Evolutionary conservation across 176 grass and related monocot genomes (phyloP).

Genomic region (Melocanna baccifera): DNA sequence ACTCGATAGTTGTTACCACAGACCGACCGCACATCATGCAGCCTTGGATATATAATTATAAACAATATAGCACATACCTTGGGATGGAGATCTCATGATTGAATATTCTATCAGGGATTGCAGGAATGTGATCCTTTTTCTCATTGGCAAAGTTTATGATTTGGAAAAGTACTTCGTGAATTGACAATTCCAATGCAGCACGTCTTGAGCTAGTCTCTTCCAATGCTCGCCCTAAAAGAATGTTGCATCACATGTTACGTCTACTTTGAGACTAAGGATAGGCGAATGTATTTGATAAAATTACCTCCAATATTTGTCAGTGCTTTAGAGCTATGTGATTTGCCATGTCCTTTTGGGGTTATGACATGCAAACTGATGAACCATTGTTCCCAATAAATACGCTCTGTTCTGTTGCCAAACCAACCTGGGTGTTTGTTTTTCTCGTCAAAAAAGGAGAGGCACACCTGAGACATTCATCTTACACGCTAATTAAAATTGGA

Average conservation of each 20-base stretch:
- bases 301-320: slow-evolving; percentile 51
- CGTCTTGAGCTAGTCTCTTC: slow-evolving; percentile 72
- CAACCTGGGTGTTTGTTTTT: slow-evolving; percentile 77
- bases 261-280: not conserved
- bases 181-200: slow-evolving; percentile 47
- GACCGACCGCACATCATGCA: not conserved
- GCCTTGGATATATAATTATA: not conserved
- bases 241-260: not conserved
- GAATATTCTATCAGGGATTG: slow-evolving; percentile 74
- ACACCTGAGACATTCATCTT: slow-evolving; percentile 46
- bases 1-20: not conserved
- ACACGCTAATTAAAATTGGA: not conserved
- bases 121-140: slow-evolving; percentile 88
- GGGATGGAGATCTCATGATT: slow-evolving; percentile 88
- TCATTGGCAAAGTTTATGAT: slow-evolving; percentile 90
- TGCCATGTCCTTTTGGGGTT: slow-evolving; percentile 57
- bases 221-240: slow-evolving; percentile 53
- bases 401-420: slow-evolving; percentile 83
- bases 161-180: slow-evolving; percentile 84
- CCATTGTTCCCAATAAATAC: slow-evolving; percentile 89
- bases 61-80: slow-evolving; percentile 39
- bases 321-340: slow-evolving; percentile 62
- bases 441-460: slow-evolving; percentile 78
- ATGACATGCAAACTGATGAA: slow-evolving; percentile 71
- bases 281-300: not conserved